Evolutionary conservation across 257 asterid genomes (phyloP), one percentile per base, ranked within the genome.

Genomic region (Ocimum tenuiflorum): DNA sequence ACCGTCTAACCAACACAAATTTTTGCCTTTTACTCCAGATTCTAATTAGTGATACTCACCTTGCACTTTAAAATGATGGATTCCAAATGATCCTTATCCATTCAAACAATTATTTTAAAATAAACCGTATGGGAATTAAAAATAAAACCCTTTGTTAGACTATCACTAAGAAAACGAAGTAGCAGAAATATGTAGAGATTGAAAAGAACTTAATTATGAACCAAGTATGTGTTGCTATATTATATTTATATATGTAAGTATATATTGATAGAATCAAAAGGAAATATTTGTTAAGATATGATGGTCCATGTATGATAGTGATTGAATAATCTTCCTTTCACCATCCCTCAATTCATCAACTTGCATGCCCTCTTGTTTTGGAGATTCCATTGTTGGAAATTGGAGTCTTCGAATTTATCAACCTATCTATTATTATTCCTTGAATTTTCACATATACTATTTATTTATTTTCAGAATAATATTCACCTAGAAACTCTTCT

Each of bases 331-430:
- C 14, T 20, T 73, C 3, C 2, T 1, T 27, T 27, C 31, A 27
- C 13, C 29, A 17, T 61, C 51, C 50, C 38, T 48, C 8, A 46
- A 33, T 60, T 48, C 50, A 54, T 11, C 45, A 74, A 78, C 65
- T 74, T 73, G 79, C n/a, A n/a, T n/a, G n/a, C 31, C 79, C 75
- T 70, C 68, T 60, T 14, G 54, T 67, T 63, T 63, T 60, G 73
- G 75, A 73, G 60, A 73, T 73, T 69, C 69, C 60, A 11, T 43
- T 11, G 53, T 35, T 54, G n/a, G 20, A 47, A 27, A 41, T 63
- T 49, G 23, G 48, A 20, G 48, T 49, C 20, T 39, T 29, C 23
- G 4, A 15, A 8, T 27, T 11, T 10, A 24, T 9, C 31, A 35
- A 33, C 36, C 31, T n/a, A 24, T 50, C 17, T 50, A 48, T 9